These are phyloP conservation scores for Pseudogymnoascus sp. DNA, from an alignment of 2,329 filamentous ascomycete genomes.

Conservation along the genomic window DNA sequence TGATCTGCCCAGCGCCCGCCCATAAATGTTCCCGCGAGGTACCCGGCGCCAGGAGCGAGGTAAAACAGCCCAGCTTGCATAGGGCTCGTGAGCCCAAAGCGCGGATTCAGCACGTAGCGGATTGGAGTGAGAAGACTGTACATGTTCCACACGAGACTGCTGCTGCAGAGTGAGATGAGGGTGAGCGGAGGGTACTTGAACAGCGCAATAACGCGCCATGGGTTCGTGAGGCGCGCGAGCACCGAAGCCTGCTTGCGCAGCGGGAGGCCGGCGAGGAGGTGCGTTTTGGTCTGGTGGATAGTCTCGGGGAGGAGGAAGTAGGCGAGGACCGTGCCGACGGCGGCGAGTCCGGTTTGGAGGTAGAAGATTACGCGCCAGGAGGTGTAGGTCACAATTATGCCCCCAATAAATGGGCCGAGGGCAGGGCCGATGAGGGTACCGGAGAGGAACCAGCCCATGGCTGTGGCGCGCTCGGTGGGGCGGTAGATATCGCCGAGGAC, in stretches of 20 bases:
- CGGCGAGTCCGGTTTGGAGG: conserved; percentile 63
- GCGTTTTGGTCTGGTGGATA: conserved; percentile 54
- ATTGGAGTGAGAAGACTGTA: conserved; percentile 62
- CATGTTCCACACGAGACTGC: conserved; percentile 66
- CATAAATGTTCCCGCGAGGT: conserved; percentile 59
- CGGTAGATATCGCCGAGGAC: conserved; percentile 62
- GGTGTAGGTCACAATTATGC: conserved; percentile 67
- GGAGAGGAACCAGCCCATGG: conserved; percentile 64
- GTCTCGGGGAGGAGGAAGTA: conserved; percentile 66
- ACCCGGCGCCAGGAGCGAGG: conserved; percentile 63
- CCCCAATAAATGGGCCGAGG: conserved; percentile 62
- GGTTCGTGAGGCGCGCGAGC: conserved; percentile 58
- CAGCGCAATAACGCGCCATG: conserved; percentile 52
- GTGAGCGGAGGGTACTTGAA: conserved; percentile 64
- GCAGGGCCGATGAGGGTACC: conserved; percentile 66
- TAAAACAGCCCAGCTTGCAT: conserved; percentile 66
- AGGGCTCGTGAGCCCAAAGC: conserved; percentile 59
- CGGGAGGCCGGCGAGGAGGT: conserved; percentile 51
- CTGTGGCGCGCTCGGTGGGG: conserved; percentile 61
- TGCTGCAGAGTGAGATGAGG: conserved; percentile 51
- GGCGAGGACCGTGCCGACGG: conserved; percentile 48
- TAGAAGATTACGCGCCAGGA: conserved; percentile 72
- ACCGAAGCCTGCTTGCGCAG: conserved; percentile 40
- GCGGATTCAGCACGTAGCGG: conserved; percentile 65
- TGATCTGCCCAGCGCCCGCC: conserved; percentile 66